Percentiles rank a stretch among this genome's conserved stretches.
phyloP scores from a whole-genome alignment of 108 stramenopile species.

The Cyclostephanos invisitatus region DNA sequence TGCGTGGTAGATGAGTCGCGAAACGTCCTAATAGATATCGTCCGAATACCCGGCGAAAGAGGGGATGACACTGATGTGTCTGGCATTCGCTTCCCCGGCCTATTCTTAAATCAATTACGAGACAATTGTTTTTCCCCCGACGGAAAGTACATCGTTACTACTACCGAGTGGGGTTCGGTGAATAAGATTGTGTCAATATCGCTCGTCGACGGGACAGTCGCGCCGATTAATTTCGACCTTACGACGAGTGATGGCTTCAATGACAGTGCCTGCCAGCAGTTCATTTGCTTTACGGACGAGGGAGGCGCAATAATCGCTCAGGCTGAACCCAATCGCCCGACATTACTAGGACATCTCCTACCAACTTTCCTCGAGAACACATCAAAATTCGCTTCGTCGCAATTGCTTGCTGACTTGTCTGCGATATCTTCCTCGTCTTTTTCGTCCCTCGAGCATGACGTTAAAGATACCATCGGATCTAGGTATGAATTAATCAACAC shows the following conservation, averaged over 20 bases:
- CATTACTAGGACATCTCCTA: slow-evolving; percentile 49
- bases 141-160: slow-evolving; percentile 45
- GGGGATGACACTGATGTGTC: slow-evolving; percentile 27
- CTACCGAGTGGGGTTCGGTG: slow-evolving; percentile 67
- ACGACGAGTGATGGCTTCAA: slow-evolving; percentile 1
- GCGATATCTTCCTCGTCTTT: slow-evolving; percentile 58
- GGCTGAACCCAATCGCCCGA: slow-evolving; percentile 49
- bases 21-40: slow-evolving; percentile 35
- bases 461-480: slow-evolving; percentile 29
- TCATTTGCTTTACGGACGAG: slow-evolving; percentile 51
- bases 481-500: slow-evolving; percentile 48
- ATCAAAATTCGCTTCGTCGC: slow-evolving; percentile 5
- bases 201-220: slow-evolving; percentile 37
- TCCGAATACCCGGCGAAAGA: slow-evolving; percentile 37
- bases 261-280: slow-evolving; percentile 31
- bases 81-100: slow-evolving; percentile 69
- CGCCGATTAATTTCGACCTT: slow-evolving; percentile 51
- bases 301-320: slow-evolving; percentile 58
- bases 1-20: slow-evolving; percentile 20
- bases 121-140: slow-evolving; percentile 49
- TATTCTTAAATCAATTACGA: slow-evolving; percentile 66
- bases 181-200: slow-evolving; percentile 54
- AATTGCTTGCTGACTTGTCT: slow-evolving; percentile 39
- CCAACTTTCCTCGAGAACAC: slow-evolving; percentile 16
- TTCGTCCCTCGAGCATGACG: slow-evolving; percentile 23